Evolutionary conservation across 2,329 filamentous ascomycete species (phyloP), one percentile per base, ranked within the genome.

Genomic region (Eutypella sp.): DNA sequence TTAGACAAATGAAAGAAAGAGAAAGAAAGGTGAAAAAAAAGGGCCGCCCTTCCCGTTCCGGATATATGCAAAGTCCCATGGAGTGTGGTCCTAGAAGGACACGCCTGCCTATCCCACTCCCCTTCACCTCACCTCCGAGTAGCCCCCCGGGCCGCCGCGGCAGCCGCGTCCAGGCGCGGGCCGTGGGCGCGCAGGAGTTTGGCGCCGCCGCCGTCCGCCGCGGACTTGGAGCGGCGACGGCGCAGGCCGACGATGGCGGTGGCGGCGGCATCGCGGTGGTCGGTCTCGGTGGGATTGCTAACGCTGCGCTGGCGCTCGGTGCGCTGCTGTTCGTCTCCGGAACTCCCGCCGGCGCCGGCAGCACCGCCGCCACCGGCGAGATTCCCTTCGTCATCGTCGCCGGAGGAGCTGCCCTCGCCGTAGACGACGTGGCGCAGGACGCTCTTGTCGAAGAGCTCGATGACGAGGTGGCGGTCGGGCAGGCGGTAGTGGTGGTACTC

Each of bases 371-470:
- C 25, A 7, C 25, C n/a, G n/a, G n/a, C n/a, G n/a, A n/a, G n/a
- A n/a, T 61, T 64, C 16, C 62, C 65, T 37, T 55, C 53, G 39
- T 71, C 70, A 10, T 72, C 66, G 23, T 63, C 64, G 10, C n/a
- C n/a, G n/a, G n/a, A n/a, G n/a, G n/a, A n/a, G n/a, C 62, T 67
- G 23, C 67, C 67, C 29, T 88, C 85, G 42, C 87, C 84, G 47
- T 95, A 83, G 11, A 99, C 87, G 49, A 96, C 87, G 53, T 82
- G 81, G 52, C 90, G 77, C 67, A 97, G 76, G 37, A 97, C 88
- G 48, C 81, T 84, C 67, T 92, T 93, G 60, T 97, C 92, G 59
- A 99, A 99, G 19, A 99, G 70, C 62, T 97, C 93, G 48, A 97
- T 84, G 29, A 96, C 87, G 68, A 96, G 91, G 39, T 92, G 84